A percentile compares a stretch with the other conserved stretches of the same genome.
Conservation (phyloP, 164 flowering plant species). For the Aristolochia contorta region DNA sequence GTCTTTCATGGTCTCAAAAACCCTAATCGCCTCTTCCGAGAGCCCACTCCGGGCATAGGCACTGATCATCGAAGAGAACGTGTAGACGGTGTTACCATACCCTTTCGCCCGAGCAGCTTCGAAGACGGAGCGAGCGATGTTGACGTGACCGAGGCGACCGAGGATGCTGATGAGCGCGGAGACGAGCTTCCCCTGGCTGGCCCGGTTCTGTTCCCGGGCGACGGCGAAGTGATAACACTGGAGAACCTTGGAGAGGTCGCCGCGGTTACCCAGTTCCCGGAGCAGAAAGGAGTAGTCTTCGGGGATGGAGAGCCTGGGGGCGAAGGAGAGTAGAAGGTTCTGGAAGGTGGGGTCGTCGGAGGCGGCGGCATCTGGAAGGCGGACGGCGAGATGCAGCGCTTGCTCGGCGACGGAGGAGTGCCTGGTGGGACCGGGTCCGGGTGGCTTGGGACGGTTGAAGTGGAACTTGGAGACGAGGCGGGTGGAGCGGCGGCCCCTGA, state of each 20-base stretch:
- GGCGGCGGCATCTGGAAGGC: conserved; percentile 13
- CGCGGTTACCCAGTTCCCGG: conserved; percentile 76
- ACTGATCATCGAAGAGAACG: conserved; percentile 78
- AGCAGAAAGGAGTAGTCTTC: conserved; percentile 78
- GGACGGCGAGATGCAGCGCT: conserved; percentile 34
- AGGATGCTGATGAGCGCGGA: conserved; percentile 77
- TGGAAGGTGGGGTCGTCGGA: conserved; percentile 30
- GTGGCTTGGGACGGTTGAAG: conserved; percentile 51
- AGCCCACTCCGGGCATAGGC: conserved; percentile 81
- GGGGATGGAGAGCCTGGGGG: conserved; percentile 46
- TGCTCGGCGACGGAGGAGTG: conserved; percentile 67
- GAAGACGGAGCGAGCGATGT: conserved; percentile 56
- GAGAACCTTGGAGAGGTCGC: conserved; percentile 56
- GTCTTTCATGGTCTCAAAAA: conserved; percentile 64
- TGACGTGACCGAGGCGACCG: conserved; percentile 77
- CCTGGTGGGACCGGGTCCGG: conserved; percentile 24
- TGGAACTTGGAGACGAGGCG: conserved; percentile 84
- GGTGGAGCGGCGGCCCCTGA: conserved; percentile 84
- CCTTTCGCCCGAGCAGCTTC: conserved; percentile 54
- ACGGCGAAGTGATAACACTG: conserved; percentile 66
- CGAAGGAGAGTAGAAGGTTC: conserved; percentile 31
- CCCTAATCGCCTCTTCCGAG: conserved; percentile 53
- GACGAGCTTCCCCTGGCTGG: conserved; percentile 78
- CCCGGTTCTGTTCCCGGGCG: conserved; percentile 35
- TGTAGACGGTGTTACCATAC: conserved; percentile 85